Conservation (phyloP, 495 filamentous ascomycete genomes). For the Tuber borchii region DNA sequence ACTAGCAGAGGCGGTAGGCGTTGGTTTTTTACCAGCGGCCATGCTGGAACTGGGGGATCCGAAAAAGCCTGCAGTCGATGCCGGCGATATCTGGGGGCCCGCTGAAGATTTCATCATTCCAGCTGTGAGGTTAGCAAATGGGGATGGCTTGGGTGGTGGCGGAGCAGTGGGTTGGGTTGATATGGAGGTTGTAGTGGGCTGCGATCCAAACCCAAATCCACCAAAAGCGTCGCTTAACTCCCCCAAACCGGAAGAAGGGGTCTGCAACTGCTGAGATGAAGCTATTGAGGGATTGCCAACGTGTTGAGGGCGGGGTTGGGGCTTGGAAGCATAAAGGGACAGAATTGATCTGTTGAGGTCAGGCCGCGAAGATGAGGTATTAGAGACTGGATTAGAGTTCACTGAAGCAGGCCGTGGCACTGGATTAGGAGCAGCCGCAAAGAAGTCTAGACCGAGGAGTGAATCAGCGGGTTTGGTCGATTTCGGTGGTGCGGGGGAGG, state of each 20-base stretch:
- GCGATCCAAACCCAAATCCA: constrained; percentile 61
- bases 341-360: constrained; percentile 96
- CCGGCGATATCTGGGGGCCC: constrained; percentile 50
- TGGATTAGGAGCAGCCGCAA: constrained; percentile 58
- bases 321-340: constrained; percentile 84
- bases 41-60: constrained; percentile 54
- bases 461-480: constrained; percentile 71
- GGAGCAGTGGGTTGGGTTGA: constrained; percentile 53
- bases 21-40: constrained; percentile 48
- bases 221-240: constrained; percentile 85
- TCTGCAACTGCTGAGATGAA: constrained; percentile 45
- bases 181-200: constrained; percentile 36
- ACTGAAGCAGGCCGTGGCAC: constrained; percentile 55
- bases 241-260: constrained; percentile 54
- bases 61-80: constrained; percentile 72
- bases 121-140: constrained; percentile 65
- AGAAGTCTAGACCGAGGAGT: constrained; percentile 86
- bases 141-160: constrained; percentile 54
- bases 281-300: constrained; percentile 18
- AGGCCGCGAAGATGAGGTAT: constrained; percentile 57
- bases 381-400: constrained; percentile 37
- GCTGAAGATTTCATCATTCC: constrained; percentile 52
- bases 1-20: constrained; percentile 45
- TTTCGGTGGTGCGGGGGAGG: constrained; percentile 58
- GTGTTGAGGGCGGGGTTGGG: constrained; percentile 56